Base-by-base conservation (phyloP, 768 basidiomycete species). In the Russula dissimulans region DNA sequence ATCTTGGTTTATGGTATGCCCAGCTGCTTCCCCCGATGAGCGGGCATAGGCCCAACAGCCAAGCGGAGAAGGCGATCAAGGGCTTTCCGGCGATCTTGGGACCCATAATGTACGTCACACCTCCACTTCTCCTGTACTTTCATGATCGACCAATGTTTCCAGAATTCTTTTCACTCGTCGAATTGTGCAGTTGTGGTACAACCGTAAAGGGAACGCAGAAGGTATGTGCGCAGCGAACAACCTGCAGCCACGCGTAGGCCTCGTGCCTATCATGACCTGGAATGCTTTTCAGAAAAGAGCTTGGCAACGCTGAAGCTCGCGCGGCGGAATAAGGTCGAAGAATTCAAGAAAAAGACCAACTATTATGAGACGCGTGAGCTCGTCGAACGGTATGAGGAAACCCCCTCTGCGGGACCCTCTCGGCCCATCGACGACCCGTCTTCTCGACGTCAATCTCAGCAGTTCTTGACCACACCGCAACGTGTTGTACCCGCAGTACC, bases 291-390 rank as follows among this genome's bases (percentile, higher is more conserved):
- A 97, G 95, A 98, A 73, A 88, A 83, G 70, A 83, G 84, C 3
- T 78, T 98, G 17, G 85, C 86, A 57, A 71, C 72, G 1, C 76
- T 94, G 4, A 79, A 88, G 69, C 87, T 86, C 68, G 77, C 87
- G 67, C 92, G 95, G 63, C 86, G 90, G 18, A 78, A 79, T 26
- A 93, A 90, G 69, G 81, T 99, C 41, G 93, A 95, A 64, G 95
- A 97, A 66, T 91, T 98, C 66, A 99, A 99, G 79, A 92, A 93
- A 76, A 93, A 90, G 71, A 97, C 95, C 2, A 95, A 97, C 66
- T 99, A 91, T 72, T 91, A 99, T 70, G 83, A 83, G 11, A 99
- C 94, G 32, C 85, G 89, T 54, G 91, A 87, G 66, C 78, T 99
- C 47, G 77, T 99, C 17, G 92, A 95, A 70, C 83, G 85, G 59